Conservation (phyloP, 768 basidiomycete genomes). For the Panellus pusillus region DNA sequence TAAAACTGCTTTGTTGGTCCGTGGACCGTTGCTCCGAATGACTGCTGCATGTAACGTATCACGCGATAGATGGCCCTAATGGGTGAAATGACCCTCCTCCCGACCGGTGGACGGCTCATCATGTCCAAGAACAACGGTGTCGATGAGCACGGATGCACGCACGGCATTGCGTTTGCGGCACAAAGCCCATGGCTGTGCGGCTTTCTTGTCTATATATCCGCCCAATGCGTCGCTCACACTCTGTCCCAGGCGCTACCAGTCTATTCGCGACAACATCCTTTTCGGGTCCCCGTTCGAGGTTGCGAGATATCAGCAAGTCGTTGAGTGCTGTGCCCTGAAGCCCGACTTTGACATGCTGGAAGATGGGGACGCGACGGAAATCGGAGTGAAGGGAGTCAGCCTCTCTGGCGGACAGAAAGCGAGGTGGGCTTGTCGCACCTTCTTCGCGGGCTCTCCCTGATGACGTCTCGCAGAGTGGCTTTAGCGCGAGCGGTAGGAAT, state of each 20-base stretch:
- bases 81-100: slow-evolving; percentile 65
- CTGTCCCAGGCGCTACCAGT: slow-evolving; percentile 29
- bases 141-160: slow-evolving; percentile 61
- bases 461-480: slow-evolving; percentile 43
- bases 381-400: slow-evolving; percentile 58
- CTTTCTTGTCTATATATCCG: neutral
- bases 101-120: slow-evolving; percentile 48
- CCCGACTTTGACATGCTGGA: slow-evolving; percentile 87
- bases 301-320: slow-evolving; percentile 68
- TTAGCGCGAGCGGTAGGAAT: slow-evolving; percentile 52
- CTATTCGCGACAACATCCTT: slow-evolving; percentile 78
- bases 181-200: slow-evolving; percentile 67
- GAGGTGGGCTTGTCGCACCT: slow-evolving; percentile 33
- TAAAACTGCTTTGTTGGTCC: slow-evolving; percentile 74
- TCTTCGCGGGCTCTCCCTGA: neutral
- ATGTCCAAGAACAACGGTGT: slow-evolving; percentile 66
- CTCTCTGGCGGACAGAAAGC: slow-evolving; percentile 60
- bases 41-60: neutral
- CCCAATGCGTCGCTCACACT: neutral
- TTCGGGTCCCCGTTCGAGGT: slow-evolving; percentile 74
- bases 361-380: slow-evolving; percentile 73
- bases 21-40: slow-evolving; percentile 11
- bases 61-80: slow-evolving; percentile 60
- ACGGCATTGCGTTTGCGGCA: slow-evolving; percentile 68
- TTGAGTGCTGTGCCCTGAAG: slow-evolving; percentile 79